Conservation (phyloP, 192 early-diverging fungal genomes). For the Backusella morwellensis region DNA sequence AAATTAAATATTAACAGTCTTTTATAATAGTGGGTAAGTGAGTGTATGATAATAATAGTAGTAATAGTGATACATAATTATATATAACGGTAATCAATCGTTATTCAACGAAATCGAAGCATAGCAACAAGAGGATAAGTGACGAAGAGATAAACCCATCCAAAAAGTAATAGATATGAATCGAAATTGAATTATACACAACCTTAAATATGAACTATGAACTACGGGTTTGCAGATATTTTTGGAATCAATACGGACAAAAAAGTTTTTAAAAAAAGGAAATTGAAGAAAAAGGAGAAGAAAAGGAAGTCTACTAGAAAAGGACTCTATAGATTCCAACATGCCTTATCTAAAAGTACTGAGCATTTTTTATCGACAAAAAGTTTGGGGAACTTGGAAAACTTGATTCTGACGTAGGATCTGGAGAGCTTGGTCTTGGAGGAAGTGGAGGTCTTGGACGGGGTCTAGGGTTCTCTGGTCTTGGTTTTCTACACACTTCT, state of each 20-base stretch:
- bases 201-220: not conserved
- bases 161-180: not conserved
- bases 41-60: not conserved
- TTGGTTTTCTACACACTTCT: not conserved
- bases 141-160: not conserved
- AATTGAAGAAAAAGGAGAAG: not conserved
- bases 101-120: not conserved
- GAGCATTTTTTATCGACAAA: not conserved
- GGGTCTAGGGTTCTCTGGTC: not conserved
- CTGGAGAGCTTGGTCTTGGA: not conserved
- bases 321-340: not conserved
- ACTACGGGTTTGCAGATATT: not conserved
- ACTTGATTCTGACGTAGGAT: not conserved
- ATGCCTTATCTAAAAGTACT: not conserved
- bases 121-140: not conserved
- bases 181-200: not conserved
- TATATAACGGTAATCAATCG: not conserved
- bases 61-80: not conserved
- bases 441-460: not conserved
- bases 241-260: not conserved
- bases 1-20: not conserved
- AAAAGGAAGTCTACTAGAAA: not conserved
- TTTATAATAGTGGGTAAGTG: not conserved
- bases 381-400: not conserved
- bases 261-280: not conserved